Conservation (phyloP, 1,139 yeast species). For the Saccharomycopsis crataegensis region DNA sequence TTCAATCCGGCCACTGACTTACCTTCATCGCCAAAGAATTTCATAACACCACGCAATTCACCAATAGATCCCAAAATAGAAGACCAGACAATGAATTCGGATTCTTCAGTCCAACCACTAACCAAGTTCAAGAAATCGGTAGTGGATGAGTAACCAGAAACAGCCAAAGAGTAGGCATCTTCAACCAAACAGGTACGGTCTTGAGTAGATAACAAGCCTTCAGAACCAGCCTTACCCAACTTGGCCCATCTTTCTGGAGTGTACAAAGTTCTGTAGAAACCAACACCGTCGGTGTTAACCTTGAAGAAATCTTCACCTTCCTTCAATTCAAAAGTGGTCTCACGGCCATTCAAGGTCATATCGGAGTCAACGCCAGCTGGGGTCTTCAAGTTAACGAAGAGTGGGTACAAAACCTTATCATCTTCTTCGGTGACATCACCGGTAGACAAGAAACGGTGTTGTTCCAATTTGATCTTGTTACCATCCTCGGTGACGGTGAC, state of each 20-base stretch:
- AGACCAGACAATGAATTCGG: slow-evolving; percentile 73
- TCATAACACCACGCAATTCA: slow-evolving; percentile 7
- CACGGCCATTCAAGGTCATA: slow-evolving; percentile 46
- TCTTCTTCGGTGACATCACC: slow-evolving; percentile 75
- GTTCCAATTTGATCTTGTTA: slow-evolving; percentile 45
- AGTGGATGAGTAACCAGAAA: slow-evolving; percentile 67
- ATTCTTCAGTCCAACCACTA: slow-evolving; percentile 60
- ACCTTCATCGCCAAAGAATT: slow-evolving; percentile 33
- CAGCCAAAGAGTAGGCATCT: slow-evolving; percentile 67
- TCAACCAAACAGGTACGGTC: slow-evolving; percentile 85
- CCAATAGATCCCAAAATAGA: slow-evolving; percentile 27
- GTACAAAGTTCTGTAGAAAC: slow-evolving; percentile 77
- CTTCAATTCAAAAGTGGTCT: slow-evolving; percentile 39
- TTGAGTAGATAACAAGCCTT: slow-evolving; percentile 64
- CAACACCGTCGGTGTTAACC: slow-evolving; percentile 75
- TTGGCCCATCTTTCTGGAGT: slow-evolving; percentile 66
- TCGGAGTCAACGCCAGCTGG: slow-evolving; percentile 52
- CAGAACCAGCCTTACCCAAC: slow-evolving; percentile 62
- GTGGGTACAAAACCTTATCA: slow-evolving; percentile 69
- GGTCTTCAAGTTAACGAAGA: slow-evolving; percentile 72
- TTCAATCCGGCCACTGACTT: slow-evolving; percentile 31
- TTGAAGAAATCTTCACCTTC: slow-evolving; percentile 55
- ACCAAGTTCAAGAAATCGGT: slow-evolving; percentile 58
- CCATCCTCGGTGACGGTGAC: slow-evolving; percentile 41
- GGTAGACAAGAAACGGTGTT: slow-evolving; percentile 69